Percentiles rank a stretch among this genome's conserved stretches.
Conservation (phyloP, 2,329 filamentous ascomycete genomes). For the Sporothrix curviconia region DNA sequence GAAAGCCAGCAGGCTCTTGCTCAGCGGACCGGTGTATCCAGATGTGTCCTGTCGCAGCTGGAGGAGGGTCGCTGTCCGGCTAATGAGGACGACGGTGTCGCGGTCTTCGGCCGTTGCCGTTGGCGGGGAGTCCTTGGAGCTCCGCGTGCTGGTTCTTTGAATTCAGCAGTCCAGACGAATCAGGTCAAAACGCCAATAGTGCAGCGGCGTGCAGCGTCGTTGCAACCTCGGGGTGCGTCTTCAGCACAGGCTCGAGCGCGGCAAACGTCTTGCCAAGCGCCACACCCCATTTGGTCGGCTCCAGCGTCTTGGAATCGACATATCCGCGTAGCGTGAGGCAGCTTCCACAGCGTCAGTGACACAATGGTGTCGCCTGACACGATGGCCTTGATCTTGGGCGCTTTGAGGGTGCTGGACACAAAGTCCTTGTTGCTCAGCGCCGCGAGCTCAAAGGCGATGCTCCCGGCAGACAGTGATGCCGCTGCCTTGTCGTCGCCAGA, state of each 20-base stretch:
- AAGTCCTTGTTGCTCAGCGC: slow-evolving; percentile 66
- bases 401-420: slow-evolving; percentile 59
- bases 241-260: slow-evolving; percentile 49
- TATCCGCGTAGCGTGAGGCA: slow-evolving; percentile 86
- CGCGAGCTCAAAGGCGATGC: slow-evolving; percentile 54
- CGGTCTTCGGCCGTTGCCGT: slow-evolving; percentile 65
- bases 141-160: slow-evolving; percentile 53
- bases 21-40: slow-evolving; percentile 90
- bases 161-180: slow-evolving; percentile 72
- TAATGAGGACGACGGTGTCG: slow-evolving; percentile 71
- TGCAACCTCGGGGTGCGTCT: slow-evolving; percentile 37
- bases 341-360: slow-evolving; percentile 75
- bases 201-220: slow-evolving; percentile 64
- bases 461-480: slow-evolving; percentile 30
- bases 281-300: slow-evolving; percentile 76
- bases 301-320: slow-evolving; percentile 63
- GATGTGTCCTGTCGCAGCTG: slow-evolving; percentile 76
- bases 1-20: slow-evolving; percentile 81
- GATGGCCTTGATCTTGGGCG: slow-evolving; percentile 47
- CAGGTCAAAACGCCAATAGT: slow-evolving; percentile 79
- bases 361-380: slow-evolving; percentile 59
- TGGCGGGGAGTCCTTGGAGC: slow-evolving; percentile 49
- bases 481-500: slow-evolving; percentile 14
- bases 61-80: slow-evolving; percentile 75
- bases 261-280: slow-evolving; percentile 66